Base-by-base conservation (phyloP, 2,329 filamentous ascomycete genomes). In the Fusarium devonianum region DNA sequence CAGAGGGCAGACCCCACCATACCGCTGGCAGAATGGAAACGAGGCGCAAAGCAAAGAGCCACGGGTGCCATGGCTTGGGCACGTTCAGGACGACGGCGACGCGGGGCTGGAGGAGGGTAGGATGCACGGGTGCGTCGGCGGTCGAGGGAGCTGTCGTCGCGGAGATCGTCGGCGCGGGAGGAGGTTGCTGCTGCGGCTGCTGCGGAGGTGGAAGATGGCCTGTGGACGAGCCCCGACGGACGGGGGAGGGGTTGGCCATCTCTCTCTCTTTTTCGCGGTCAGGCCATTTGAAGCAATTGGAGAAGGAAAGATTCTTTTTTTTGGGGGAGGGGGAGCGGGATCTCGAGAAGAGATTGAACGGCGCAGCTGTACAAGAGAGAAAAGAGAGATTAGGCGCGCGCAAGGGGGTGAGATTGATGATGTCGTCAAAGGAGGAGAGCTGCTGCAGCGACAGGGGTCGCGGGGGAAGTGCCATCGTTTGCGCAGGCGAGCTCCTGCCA, bases 1-100 rank as follows among this genome's bases (percentile, higher is more conserved):
- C 81, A 62, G 85, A 88, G 44, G 86, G 83, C 51, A 89, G 66
- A 11, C 85, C 88, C 85, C 86, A 91, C 80, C 82, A 88, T 35
- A 85, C 76, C 40, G 87, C 86, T 12, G 90, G 89, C 16, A 81
- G 78, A 42, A 89, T 84, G 51, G 87, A 90, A 54, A 88, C 73
- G 17, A 88, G 82, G n/a, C 90, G 85, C 61, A 88, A 86, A 55
- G 87, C 76, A 56, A 91, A 84, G 44, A 93, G 79, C 49, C 87
- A 86, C 30, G 88, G 77, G 68, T 92, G 86, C 86, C 89, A 93
- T 54, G 78, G 79, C 55, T 79, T 78, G 43, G 87, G 85, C 12
- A 94, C 83, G 40, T 89, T 89, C 35, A 93, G 80, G 22, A 90
- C 82, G 62, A 92, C 88, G 56, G 89, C 89, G 46, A 93, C 84